A percentile compares a stretch with the other conserved stretches of the same genome.
Evolutionary conservation across 768 basidiomycete species (phyloP).

Genomic region (Agaricus sinodeliciosus): DNA sequence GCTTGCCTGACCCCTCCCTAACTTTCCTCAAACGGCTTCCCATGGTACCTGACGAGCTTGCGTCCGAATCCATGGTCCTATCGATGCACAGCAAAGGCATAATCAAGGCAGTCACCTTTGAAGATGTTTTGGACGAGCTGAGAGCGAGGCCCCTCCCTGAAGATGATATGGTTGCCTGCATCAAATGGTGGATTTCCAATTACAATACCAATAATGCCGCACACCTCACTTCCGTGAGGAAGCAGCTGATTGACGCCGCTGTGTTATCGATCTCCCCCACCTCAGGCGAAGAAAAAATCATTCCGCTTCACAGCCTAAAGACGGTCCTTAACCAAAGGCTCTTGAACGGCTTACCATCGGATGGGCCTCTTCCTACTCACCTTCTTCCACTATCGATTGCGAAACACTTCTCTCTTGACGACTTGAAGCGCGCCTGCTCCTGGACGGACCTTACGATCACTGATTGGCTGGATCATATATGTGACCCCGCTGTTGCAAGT

Average conservation of each 20-base stretch:
- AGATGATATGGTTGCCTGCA: slow-evolving; percentile 70
- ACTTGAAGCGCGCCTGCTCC: slow-evolving; percentile 51
- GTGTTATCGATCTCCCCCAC: slow-evolving; percentile 40
- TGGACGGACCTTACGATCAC: slow-evolving; percentile 74
- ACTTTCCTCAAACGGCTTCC: slow-evolving; percentile 77
- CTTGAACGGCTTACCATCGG: slow-evolving; percentile 53
- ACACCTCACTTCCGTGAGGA: slow-evolving; percentile 32
- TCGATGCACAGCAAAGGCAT: slow-evolving; percentile 55
- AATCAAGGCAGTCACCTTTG: slow-evolving; percentile 69
- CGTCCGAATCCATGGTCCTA: slow-evolving; percentile 57
- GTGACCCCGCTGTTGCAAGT: slow-evolving; percentile 33
- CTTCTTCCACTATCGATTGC: slow-evolving; percentile 65
- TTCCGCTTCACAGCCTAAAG: slow-evolving; percentile 64
- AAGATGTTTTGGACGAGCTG: slow-evolving; percentile 79
- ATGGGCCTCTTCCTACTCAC: slow-evolving; percentile 70
- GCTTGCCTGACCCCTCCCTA: slow-evolving; percentile 68
- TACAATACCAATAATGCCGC: slow-evolving; percentile 15
- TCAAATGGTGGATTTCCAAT: slow-evolving; percentile 77
- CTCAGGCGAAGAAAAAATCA: slow-evolving; percentile 40
- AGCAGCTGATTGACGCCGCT: slow-evolving; percentile 64
- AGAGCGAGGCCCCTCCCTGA: slow-evolving; percentile 61
- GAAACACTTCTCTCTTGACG: slow-evolving; percentile 45
- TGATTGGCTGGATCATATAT: slow-evolving; percentile 71
- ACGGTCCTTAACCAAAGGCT: slow-evolving; percentile 65
- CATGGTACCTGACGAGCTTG: slow-evolving; percentile 56